phyloP scores from a whole-genome alignment of 768 basidiomycete genomes.

The Hygrocybe coccinea region DNA sequence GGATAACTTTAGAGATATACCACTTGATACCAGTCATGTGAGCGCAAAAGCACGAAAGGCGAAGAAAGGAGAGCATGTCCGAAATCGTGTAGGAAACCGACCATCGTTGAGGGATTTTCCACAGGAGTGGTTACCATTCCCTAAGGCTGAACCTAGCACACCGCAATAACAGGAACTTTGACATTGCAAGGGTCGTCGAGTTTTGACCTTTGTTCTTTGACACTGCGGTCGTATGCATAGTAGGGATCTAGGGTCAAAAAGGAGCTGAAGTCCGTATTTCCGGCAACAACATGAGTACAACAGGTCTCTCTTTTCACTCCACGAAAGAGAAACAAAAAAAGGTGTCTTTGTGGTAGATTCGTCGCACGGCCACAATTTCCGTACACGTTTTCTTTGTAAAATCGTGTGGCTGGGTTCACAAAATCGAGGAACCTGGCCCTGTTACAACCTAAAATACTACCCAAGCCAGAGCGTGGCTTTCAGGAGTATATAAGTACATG shows the following conservation, averaged over 20 bases:
- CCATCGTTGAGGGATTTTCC: slow-evolving; percentile 80
- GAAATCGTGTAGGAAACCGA: slow-evolving; percentile 46
- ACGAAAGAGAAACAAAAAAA: neutral
- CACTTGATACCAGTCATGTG: slow-evolving; percentile 79
- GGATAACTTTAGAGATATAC: slow-evolving; percentile 56
- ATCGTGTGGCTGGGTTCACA: neutral
- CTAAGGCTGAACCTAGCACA: neutral
- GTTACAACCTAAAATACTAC: neutral
- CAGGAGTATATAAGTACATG: neutral
- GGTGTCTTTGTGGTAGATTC: neutral
- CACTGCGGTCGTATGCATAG: no score
- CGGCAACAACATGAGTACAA: neutral
- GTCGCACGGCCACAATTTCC: neutral
- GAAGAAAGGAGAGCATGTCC: slow-evolving; percentile 65
- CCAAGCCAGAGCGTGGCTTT: neutral
- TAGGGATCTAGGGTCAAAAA: neutral
- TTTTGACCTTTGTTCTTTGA: neutral
- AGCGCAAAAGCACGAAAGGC: slow-evolving; percentile 67
- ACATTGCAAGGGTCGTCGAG: neutral
- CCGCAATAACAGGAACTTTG: neutral
- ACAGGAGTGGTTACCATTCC: slow-evolving; percentile 67
- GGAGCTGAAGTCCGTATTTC: neutral
- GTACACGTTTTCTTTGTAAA: neutral
- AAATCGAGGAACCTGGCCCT: neutral
- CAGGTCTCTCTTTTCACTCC: neutral